Evolutionary conservation across 352 stramenopile species (phyloP).

Genomic region (Globisporangium camurandrum): DNA sequence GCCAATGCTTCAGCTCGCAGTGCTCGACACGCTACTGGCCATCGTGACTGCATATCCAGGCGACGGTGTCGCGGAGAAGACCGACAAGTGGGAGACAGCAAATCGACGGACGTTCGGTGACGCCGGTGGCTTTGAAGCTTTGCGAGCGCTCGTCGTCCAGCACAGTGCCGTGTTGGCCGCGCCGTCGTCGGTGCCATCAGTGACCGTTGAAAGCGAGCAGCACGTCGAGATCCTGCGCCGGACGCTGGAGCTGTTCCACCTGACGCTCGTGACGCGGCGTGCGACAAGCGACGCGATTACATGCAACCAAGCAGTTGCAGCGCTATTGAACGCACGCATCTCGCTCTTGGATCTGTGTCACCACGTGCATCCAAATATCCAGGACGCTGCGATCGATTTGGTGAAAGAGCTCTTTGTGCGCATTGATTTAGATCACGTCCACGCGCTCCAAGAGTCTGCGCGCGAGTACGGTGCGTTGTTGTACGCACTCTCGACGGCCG

Average conservation of each 20-base stretch:
- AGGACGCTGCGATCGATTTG: constrained; percentile 51
- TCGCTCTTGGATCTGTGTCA: constrained; percentile 66
- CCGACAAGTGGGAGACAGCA: constrained; percentile 62
- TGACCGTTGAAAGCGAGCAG: too few relatives aligned
- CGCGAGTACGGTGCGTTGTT: constrained; percentile 69
- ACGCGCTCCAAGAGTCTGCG: constrained; percentile 71
- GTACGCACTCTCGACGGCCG: constrained; percentile 47
- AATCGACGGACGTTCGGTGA: constrained; percentile 76
- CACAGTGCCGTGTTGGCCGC: constrained; percentile 26
- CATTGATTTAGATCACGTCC: constrained; percentile 66
- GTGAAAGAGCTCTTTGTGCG: constrained; percentile 71
- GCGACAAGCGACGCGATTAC: constrained; percentile 43
- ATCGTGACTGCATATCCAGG: constrained; percentile 53
- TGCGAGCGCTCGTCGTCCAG: constrained; percentile 60
- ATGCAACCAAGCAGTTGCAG: constrained; percentile 46
- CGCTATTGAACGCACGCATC: constrained; percentile 62
- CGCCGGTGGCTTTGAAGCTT: constrained; percentile 56
- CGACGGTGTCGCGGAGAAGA: constrained; percentile 45
- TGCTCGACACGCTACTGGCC: constrained; percentile 53
- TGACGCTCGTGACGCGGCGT: constrained; percentile 50
- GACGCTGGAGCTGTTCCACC: constrained; percentile 58
- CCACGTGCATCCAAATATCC: constrained; percentile 28
- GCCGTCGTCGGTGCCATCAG: too few relatives aligned
- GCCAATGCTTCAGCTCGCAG: constrained; percentile 36
- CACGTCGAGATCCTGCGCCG: constrained; percentile 30